A percentile compares a stretch with the other conserved stretches of the same genome.
phyloP scores from a whole-genome alignment of 2,329 filamentous ascomycete genomes.

The Rhexocercosporidium sp. region DNA sequence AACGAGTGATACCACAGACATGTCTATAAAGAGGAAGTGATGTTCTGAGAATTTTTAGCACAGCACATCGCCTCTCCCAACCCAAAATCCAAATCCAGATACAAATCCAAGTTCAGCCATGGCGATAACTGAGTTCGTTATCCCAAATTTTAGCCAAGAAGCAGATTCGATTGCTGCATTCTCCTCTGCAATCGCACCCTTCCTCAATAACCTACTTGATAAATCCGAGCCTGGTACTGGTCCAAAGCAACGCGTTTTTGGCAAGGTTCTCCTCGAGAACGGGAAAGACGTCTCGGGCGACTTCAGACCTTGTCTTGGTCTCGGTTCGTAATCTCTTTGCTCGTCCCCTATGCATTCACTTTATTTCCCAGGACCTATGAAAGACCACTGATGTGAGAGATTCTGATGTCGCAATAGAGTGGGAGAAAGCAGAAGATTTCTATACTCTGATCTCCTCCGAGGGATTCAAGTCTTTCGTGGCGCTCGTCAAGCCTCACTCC shows the following conservation, averaged over 20 bases:
- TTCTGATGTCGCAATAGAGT: conserved; percentile 13
- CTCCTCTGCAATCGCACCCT: background rate
- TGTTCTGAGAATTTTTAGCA: background rate
- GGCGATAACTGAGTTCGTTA: conserved; percentile 22
- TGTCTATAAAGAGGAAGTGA: no score
- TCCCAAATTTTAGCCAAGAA: conserved; percentile 16
- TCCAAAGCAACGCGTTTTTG: background rate
- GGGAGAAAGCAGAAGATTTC: conserved; percentile 16
- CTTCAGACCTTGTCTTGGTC: conserved; percentile 13
- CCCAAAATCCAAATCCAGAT: background rate
- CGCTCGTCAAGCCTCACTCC: background rate
- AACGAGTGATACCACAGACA: no score
- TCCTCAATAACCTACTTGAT: background rate
- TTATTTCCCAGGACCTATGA: background rate
- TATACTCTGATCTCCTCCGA: conserved; percentile 12
- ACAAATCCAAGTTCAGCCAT: background rate
- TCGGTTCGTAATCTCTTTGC: conserved; percentile 4
- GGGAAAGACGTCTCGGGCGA: conserved; percentile 1
- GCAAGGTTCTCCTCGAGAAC: conserved; percentile 16
- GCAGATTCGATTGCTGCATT: background rate
- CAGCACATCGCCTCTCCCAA: background rate
- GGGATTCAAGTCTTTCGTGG: conserved; percentile 11
- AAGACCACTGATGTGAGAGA: no score
- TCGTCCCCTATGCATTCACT: background rate
- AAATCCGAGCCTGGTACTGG: background rate